Base-by-base conservation (phyloP, 257 asterid genomes). In the Echium plantagineum region DNA sequence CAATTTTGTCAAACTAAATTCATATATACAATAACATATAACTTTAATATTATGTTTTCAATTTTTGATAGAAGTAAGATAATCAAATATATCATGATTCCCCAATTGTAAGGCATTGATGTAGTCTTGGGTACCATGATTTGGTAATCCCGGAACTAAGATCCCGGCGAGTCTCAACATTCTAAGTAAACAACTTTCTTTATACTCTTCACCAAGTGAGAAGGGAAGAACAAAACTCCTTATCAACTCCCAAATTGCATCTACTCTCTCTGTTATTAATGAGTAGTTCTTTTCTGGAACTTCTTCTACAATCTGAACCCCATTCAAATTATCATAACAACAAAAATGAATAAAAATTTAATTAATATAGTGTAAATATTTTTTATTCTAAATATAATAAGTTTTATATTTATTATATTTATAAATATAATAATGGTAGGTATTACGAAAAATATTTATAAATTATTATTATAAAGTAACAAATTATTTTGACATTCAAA, bases 211-310 rank as follows among this genome's bases (percentile, higher is more conserved):
- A 60, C 86, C 95, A 20, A 60, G 69, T 63, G 72, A 42, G 35
- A 12, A 38, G 0, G 86, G 79, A 54, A 84, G 85, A 52, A 80
- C 22, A 71, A 80, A 75, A 61, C 95, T 59, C 70, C 94, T 75
- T 18, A 72, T 68, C 21, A 87, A 9, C 63, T 87, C 94, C 90
- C 94, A 84, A 9, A 78, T 1, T 10, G 77, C 77, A 71, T 87
- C 83, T 10, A 67, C 54, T 57, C 75, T 75, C 69, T 42, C 72
- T 2, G 55, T 60, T 28, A 82, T 21, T 17, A 77, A 1, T 3
- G 64, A 63, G 55, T 75, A 80, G 46, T 80, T 80, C 66, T 69
- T 80, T 51, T 21, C 7, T 63, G 78, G 75, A 55, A 68, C 80
- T 58, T 84, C 86, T 19, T 66, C 59, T 13, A 80, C 71, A 47